Evolutionary conservation across 371 early-diverging fungal species (phyloP), one percentile per base, ranked within the genome.

Genomic region (Capillidium heterosporum): DNA sequence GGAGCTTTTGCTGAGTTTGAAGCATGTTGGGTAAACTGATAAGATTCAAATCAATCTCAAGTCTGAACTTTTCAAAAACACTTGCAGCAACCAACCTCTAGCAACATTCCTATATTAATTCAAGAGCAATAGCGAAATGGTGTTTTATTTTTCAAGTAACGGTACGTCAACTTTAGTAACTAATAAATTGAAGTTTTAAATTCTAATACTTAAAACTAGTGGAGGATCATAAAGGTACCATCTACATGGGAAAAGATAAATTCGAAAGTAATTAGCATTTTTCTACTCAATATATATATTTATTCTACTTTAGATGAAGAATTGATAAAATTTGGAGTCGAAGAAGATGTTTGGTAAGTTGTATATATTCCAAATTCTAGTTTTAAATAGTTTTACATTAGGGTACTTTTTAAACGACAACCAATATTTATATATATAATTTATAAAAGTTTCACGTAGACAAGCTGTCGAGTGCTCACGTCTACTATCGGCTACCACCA

Each of bases 181-280:
- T n/a, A 54, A 32, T 32, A 4, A 35, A n/a, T 52, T 2, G 19
- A 2, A 39, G 15, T 10, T 2, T 4, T 39, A 54, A 42, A 19
- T 43, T 17, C 28, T 7, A 41, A 75, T 48, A 91, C 93, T 35
- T 35, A 7, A 4, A 7, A 7, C 13, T 35, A 35, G 35, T 35
- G 4, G 35, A 35, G 13, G 35, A 35, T 35, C 35, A 35, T 24
- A 79, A 89, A 2, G 85, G 83, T 35, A 67, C 71, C 46, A 81
- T 96, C 48, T 96, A 91, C 67, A 91, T 96, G 92, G 97, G 97
- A 58, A 89, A 84, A 67, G 95, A 96, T 75, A 95, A 94, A 71
- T 87, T 73, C 67, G 97, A 96, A 69, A 96, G 83, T 83, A 72
- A 65, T 70, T 43, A 15, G 48, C 40, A n/a, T 15, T 46, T 8